phyloP scores from a whole-genome alignment of 2,329 filamentous ascomycete genomes.

The Penicillium sp. region DNA sequence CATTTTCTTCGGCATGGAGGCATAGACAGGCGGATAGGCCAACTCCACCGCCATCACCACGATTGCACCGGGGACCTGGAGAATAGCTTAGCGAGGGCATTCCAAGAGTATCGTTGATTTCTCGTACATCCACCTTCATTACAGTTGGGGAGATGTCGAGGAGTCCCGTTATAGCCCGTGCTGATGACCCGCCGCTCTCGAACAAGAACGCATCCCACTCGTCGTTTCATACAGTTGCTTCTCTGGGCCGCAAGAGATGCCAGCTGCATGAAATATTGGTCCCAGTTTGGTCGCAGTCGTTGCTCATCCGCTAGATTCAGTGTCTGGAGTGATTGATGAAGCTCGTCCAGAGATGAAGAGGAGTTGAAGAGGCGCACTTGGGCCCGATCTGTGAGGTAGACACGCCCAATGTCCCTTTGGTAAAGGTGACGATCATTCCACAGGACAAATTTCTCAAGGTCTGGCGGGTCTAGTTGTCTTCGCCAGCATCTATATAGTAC shows the following conservation, averaged over 20 bases:
- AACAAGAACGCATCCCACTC: slow-evolving; percentile 92
- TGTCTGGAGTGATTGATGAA: slow-evolving; percentile 70
- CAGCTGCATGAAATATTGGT: slow-evolving; percentile 98
- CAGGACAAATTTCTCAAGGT: slow-evolving; percentile 60
- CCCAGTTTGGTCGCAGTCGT: slow-evolving; percentile 86
- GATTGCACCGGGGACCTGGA: slow-evolving; percentile 71
- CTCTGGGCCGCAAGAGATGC: slow-evolving; percentile 85
- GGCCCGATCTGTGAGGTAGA: slow-evolving; percentile 76
- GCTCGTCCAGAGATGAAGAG: slow-evolving; percentile 66
- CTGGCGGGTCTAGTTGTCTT: slow-evolving; percentile 51
- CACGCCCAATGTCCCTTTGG: slow-evolving; percentile 60
- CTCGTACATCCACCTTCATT: slow-evolving; percentile 78
- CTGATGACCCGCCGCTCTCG: slow-evolving; percentile 82
- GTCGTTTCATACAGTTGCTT: slow-evolving; percentile 96
- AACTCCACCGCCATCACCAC: slow-evolving; percentile 66
- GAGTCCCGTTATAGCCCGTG: slow-evolving; percentile 98
- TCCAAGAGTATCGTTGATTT: not conserved
- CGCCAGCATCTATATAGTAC: slow-evolving; percentile 48
- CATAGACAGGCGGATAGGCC: slow-evolving; percentile 86
- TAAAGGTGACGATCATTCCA: slow-evolving; percentile 75
- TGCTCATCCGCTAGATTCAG: slow-evolving; percentile 76
- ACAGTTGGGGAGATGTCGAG: slow-evolving; percentile 83
- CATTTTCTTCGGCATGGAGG: slow-evolving; percentile 98
- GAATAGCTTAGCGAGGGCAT: not conserved
- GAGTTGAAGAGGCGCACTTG: slow-evolving; percentile 86